Evolutionary conservation across 2,329 filamentous ascomycete genomes (phyloP), one percentile per base, ranked within the genome.

Genomic region (Sclerotinia trifoliorum): DNA sequence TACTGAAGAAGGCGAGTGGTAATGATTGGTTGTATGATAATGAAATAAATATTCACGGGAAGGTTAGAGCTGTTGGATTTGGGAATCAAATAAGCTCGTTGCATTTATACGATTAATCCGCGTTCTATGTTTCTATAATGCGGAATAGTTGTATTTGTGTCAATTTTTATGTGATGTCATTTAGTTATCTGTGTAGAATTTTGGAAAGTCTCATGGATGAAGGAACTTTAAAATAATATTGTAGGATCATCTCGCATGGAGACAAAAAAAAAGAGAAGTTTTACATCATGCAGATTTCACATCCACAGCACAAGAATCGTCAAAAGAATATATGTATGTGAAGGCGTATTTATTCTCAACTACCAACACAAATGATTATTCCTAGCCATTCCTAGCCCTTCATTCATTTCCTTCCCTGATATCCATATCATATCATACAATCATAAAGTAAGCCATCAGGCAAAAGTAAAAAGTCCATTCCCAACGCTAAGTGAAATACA

Each of bases 401-500:
- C 32, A 39, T n/a, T 39, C 54, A 57, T 57, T 21, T 42, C 39
- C 24, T 32, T 54, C 51, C 52, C 21, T 54, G 52, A 54, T 32
- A 54, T 54, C 52, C 21, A 17, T 42, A 42, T 42, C 21, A 17
- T 42, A 42, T 42, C 39, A 17, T 54, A 19, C 15, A 32, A 10
- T 32, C 52, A 54, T 54, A 48, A n/a, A 29, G 44, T 32, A 15
- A n/a, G 54, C 19, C 21, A 35, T 35, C 32, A n/a, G 6, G 29
- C 54, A 56, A 39, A 55, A 56, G 19, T n/a, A 15, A 56, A 56
- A 39, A 3, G 21, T 35, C 29, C 42, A 48, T 35, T 61, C 44
- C 58, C 58, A 35, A 61, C 58, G 58, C 44, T 48, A 49, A 61
- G 21, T 35, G 11, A 61, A 61, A 35, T 61, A 61, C 21, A n/a